phyloP scores from a whole-genome alignment of 2,329 filamentous ascomycete genomes.

The Graphium sp. region DNA sequence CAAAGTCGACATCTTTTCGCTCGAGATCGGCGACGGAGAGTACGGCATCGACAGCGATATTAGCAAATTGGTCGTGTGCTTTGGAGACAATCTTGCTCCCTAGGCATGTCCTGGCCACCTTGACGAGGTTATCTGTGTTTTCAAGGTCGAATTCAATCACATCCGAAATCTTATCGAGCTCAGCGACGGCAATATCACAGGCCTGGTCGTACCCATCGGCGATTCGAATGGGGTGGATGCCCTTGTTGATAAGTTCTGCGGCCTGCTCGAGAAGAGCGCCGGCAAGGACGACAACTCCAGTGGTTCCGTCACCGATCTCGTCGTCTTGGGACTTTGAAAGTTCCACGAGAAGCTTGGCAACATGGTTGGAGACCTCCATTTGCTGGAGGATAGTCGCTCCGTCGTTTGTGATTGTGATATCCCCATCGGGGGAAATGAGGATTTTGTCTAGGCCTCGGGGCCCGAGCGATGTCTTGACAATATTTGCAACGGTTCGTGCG shows the following conservation, averaged over 20 bases:
- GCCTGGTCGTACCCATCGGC: slow-evolving; percentile 96
- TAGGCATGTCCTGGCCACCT: slow-evolving; percentile 88
- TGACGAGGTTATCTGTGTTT: slow-evolving; percentile 71
- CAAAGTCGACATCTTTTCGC: slow-evolving; percentile 94
- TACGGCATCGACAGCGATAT: slow-evolving; percentile 93
- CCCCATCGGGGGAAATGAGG: slow-evolving; percentile 92
- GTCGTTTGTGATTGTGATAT: slow-evolving; percentile 98
- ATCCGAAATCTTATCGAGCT: slow-evolving; percentile 88
- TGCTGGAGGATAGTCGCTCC: slow-evolving; percentile 92
- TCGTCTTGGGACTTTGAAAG: slow-evolving; percentile 98
- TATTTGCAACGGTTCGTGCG: slow-evolving; percentile 87
- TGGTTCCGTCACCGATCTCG: slow-evolving; percentile 96
- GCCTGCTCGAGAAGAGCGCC: slow-evolving; percentile 92
- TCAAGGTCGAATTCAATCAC: slow-evolving; percentile 70
- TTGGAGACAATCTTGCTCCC: slow-evolving; percentile 99
- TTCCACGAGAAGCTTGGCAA: slow-evolving; percentile 91
- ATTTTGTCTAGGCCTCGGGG: slow-evolving; percentile 97
- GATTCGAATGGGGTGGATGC: slow-evolving; percentile 96
- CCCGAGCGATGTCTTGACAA: slow-evolving; percentile 92
- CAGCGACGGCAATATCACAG: slow-evolving; percentile 86
- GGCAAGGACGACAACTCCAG: slow-evolving; percentile 89
- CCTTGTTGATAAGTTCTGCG: slow-evolving; percentile 96
- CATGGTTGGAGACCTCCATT: slow-evolving; percentile 99
- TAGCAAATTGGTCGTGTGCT: slow-evolving; percentile 92
- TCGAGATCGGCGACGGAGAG: slow-evolving; percentile 92